Evolutionary conservation across 352 stramenopile genomes (phyloP).

Genomic region (Halophytophthora batemanensis): DNA sequence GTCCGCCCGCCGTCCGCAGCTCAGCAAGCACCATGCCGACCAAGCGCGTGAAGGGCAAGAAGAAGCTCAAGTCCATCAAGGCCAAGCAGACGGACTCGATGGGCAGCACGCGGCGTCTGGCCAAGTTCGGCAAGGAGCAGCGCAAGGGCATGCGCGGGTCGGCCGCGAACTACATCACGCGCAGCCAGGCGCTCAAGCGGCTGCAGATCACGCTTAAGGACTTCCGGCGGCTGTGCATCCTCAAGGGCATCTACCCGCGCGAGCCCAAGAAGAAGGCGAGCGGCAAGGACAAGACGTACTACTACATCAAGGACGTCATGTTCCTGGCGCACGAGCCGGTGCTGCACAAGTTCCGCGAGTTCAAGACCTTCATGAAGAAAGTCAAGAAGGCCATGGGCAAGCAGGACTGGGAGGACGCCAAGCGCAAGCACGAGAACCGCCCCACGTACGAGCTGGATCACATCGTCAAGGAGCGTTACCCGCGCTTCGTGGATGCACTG

Average conservation of each 20-base stretch:
- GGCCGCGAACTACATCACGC: slow-evolving; percentile 95
- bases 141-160: slow-evolving; percentile 76
- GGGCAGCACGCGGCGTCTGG: slow-evolving; percentile 75
- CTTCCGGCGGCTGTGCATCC: slow-evolving; percentile 98
- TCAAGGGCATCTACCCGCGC: slow-evolving; percentile 99
- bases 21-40: slow-evolving; percentile 62
- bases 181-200: slow-evolving; percentile 92
- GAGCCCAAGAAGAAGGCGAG: slow-evolving; percentile 94
- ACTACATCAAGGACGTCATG: slow-evolving; percentile 99
- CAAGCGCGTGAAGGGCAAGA: slow-evolving; percentile 88
- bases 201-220: slow-evolving; percentile 97
- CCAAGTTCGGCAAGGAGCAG: slow-evolving; percentile 87
- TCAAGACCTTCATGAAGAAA: slow-evolving; percentile 99
- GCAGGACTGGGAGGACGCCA: slow-evolving; percentile 78
- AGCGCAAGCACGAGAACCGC: slow-evolving; percentile 81
- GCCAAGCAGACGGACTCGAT: slow-evolving; percentile 83
- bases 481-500: slow-evolving; percentile 96
- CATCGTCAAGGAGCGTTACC: slow-evolving; percentile 98
- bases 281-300: slow-evolving; percentile 98
- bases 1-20: not conserved
- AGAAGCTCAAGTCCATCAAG: slow-evolving; percentile 91
- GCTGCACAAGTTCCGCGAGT: slow-evolving; percentile 98
- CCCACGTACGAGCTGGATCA: slow-evolving; percentile 97
- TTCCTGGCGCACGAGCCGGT: slow-evolving; percentile 98
- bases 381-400: slow-evolving; percentile 84